A percentile compares a stretch with the other conserved stretches of the same genome.
phyloP scores from a whole-genome alignment of 805 yeast species.

The Metschnikowia kofuensis region DNA sequence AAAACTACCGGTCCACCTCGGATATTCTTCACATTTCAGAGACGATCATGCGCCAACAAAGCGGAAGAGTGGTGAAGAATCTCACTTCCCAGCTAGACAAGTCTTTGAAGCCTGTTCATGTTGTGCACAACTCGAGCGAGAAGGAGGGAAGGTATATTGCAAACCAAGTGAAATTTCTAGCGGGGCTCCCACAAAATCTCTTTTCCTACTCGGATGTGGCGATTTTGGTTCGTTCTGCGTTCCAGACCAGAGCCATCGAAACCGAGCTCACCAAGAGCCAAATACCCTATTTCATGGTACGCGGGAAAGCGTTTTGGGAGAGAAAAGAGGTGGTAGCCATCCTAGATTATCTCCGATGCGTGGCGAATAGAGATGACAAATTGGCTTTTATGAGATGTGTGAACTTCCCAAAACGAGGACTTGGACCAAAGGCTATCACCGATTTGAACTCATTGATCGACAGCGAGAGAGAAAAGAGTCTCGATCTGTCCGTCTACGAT shows the following conservation, averaged over 20 bases:
- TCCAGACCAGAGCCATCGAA: slow-evolving; percentile 62
- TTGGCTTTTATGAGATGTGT: slow-evolving; percentile 58
- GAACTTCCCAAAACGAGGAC: slow-evolving; percentile 59
- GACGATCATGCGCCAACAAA: slow-evolving; percentile 59
- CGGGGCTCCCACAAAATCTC: slow-evolving; percentile 40
- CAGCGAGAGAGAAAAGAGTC: slow-evolving; percentile 3
- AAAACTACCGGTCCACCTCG: slow-evolving; percentile 80
- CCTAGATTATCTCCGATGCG: slow-evolving; percentile 61
- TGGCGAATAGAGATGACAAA: slow-evolving; percentile 57
- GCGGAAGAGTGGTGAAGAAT: slow-evolving; percentile 39
- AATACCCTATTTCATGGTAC: slow-evolving; percentile 65
- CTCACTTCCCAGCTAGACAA: slow-evolving; percentile 46
- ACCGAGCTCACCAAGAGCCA: slow-evolving; percentile 50
- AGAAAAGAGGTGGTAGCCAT: slow-evolving; percentile 62
- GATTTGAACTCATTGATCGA: slow-evolving; percentile 23
- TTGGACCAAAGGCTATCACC: slow-evolving; percentile 56
- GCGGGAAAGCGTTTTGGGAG: slow-evolving; percentile 82
- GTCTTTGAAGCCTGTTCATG: slow-evolving; percentile 47
- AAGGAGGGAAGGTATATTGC: slow-evolving; percentile 61
- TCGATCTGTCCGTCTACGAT: slow-evolving; percentile 6
- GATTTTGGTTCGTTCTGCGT: slow-evolving; percentile 64
- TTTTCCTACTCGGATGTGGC: slow-evolving; percentile 63
- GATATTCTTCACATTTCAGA: slow-evolving; percentile 66
- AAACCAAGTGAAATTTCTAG: slow-evolving; percentile 49
- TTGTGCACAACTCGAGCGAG: slow-evolving; percentile 36